phyloP scores from a whole-genome alignment of 495 filamentous ascomycete genomes.

The Elaphomyces granulatus region DNA sequence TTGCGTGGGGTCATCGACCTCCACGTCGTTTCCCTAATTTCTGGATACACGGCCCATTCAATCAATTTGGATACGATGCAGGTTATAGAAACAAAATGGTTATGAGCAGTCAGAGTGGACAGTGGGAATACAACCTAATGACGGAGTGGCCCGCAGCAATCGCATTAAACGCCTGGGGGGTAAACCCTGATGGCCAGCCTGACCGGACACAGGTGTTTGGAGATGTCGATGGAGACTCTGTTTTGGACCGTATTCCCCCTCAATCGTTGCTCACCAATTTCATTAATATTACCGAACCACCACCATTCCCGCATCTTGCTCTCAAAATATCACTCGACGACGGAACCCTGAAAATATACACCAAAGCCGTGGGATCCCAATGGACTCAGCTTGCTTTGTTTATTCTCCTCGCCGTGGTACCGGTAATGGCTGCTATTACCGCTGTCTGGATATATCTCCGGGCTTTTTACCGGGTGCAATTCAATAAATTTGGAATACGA shows the following conservation, averaged over 20 bases:
- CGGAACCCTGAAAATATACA: constrained; percentile 25
- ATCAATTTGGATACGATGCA: constrained; percentile 48
- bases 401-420: constrained; percentile 30
- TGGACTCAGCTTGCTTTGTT: constrained; percentile 29
- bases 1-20: constrained; percentile 17
- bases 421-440: constrained; percentile 23
- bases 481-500: constrained; percentile 30
- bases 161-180: constrained; percentile 36
- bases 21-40: constrained; percentile 44
- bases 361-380: constrained; percentile 28
- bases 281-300: constrained; percentile 32
- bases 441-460: constrained; percentile 31
- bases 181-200: constrained; percentile 29
- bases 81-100: constrained; percentile 39
- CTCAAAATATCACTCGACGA: constrained; percentile 33
- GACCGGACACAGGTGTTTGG: constrained; percentile 34
- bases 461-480: constrained; percentile 38
- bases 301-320: constrained; percentile 28
- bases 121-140: constrained; percentile 38
- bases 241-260: constrained; percentile 30
- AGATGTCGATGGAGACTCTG: constrained; percentile 33
- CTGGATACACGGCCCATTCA: constrained; percentile 45
- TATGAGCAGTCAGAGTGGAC: constrained; percentile 27
- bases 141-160: constrained; percentile 35
- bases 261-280: constrained; percentile 26